Base-by-base conservation (phyloP, 768 basidiomycete genomes). In the Boletus insuetus region DNA sequence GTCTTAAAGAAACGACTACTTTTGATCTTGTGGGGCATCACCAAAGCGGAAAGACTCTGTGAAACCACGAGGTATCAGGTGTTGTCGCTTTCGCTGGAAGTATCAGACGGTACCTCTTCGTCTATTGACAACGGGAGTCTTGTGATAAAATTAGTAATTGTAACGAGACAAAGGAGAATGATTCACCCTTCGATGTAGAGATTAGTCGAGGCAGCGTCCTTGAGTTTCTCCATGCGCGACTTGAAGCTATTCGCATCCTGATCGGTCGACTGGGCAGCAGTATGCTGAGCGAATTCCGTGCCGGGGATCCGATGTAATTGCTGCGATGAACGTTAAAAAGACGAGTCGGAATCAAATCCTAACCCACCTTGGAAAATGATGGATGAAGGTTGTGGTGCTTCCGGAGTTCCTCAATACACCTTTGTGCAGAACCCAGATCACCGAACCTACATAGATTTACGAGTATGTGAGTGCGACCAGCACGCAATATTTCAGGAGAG, bases 291-390 rank as follows among this genome's bases (percentile, higher is more conserved):
- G 61, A 87, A 88, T 42, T 77, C 68, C 2, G 88, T 87, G 11
- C 89, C 89, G 7, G 89, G 89, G 43, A 92, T 91, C 66, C 90
- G 89, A 72, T 92, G 89, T n/a, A 86, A 77, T 74, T 79, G 81
- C 81, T 82, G 56, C 35, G 31, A 46, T 16, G 26, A 31, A 38
- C 31, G 51, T 58, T 43, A 56, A 31, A 54, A 22, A n/a, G 14
- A 45, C 1, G 19, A 8, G 11, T 8, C 24, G 20, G 12, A 16
- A 35, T 58, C 13, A 22, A 56, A 46, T 45, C 20, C 16, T 20
- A 39, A 61, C 68, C 6, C 53, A 87, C 91, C 81, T 93, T 92
- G 51, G 91, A 91, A 65, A 91, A 91, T 3, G 90, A 90, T 1
- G 91, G 91, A 65, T 94, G 91, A 40, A 93, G 73, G 66, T 92